These are phyloP conservation scores for Mesotaenium endlicherianum DNA, from an alignment of 139 green algal genomes.

Conservation along the genomic window DNA sequence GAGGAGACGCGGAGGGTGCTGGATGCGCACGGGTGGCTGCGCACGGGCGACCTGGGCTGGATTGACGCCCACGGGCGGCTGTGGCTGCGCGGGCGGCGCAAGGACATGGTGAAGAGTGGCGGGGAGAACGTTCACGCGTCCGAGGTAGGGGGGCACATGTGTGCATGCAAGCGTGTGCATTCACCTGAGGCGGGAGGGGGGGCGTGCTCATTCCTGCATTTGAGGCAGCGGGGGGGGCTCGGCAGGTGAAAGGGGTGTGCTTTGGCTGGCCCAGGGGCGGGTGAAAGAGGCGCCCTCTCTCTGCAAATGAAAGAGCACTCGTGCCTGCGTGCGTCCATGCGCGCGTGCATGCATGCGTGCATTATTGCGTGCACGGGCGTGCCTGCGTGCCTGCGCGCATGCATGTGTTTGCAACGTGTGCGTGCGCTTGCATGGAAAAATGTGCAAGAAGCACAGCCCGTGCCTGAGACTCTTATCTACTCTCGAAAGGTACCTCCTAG, in stretches of 20 bases:
- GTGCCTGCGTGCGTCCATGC: neutral
- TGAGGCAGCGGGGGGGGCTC: neutral
- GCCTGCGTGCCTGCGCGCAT: neutral
- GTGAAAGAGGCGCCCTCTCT: neutral
- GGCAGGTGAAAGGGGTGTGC: neutral
- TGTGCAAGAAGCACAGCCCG: no score
- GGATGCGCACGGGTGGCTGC: conserved; percentile 66
- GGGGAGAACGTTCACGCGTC: conserved; percentile 84
- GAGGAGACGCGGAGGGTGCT: conserved; percentile 48
- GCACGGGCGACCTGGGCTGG: conserved; percentile 74
- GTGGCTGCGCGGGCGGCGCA: conserved; percentile 77
- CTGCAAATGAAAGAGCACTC: neutral
- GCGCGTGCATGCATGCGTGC: neutral
- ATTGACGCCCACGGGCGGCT: conserved; percentile 58
- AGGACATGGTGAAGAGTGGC: conserved; percentile 87
- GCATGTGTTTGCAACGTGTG: neutral
- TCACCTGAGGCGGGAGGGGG: neutral
- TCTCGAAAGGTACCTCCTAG: no score
- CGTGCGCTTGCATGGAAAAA: no score
- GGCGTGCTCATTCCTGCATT: neutral
- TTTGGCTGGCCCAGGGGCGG: neutral
- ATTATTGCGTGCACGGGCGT: neutral
- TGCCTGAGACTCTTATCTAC: no score
- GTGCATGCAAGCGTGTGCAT: neutral
- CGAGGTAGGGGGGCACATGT: conserved; percentile 54